A percentile compares a stretch with the other conserved stretches of the same genome.
Evolutionary conservation across 129 eudicot species (phyloP).

Genomic region (carrot (Daucus carota)): DH1_v3.0 NC_030389.2:44478001-44478500

Average conservation of each 20-base stretch:
- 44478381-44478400: too few relatives aligned
- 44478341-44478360: not conserved
- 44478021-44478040: too few relatives aligned
- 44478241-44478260: not conserved
- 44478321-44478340: constrained; percentile 28
- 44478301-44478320: constrained; percentile 49
- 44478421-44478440: not conserved
- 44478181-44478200: too few relatives aligned
- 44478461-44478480: constrained; percentile 54
- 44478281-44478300: constrained; percentile 58
- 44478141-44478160: too few relatives aligned
- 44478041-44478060: too few relatives aligned
- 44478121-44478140: not conserved
- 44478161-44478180: not conserved
- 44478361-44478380: too few relatives aligned
- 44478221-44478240: not conserved
- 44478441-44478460: not conserved
- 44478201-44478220: too few relatives aligned
- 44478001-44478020: too few relatives aligned
- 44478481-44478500: constrained; percentile 56
- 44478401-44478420: too few relatives aligned
- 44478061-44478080: too few relatives aligned
- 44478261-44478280: constrained; percentile 11
- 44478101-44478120: not conserved
- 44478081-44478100: not conserved